These are phyloP conservation scores for Atkinsonella hypoxylon DNA, from an alignment of 2,329 filamentous ascomycete species.

Conservation along the genomic window DNA sequence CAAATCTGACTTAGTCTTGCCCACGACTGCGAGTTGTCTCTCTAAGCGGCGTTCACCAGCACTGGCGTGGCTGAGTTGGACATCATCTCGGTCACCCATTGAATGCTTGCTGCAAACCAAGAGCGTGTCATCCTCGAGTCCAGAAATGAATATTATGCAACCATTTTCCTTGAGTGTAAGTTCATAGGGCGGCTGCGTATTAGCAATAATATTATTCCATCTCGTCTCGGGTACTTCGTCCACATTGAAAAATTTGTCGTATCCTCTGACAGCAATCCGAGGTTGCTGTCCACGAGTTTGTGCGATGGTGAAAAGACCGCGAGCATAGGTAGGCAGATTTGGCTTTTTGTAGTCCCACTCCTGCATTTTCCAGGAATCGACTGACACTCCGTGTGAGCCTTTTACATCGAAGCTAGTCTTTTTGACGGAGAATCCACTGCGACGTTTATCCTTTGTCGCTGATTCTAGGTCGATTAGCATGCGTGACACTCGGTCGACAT, in stretches of 20 bases:
- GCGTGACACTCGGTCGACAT: conserved; percentile 51
- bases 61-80: conserved; percentile 65
- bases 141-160: conserved; percentile 97
- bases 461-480: conserved; percentile 54
- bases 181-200: conserved; percentile 83
- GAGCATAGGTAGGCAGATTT: conserved; percentile 80
- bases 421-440: conserved; percentile 58
- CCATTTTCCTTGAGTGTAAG: conserved; percentile 96
- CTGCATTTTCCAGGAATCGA: conserved; percentile 86
- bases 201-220: conserved; percentile 65
- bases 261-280: conserved; percentile 80
- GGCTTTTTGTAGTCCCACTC: conserved; percentile 93
- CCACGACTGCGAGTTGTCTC: conserved; percentile 62
- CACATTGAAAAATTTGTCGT: conserved; percentile 98
- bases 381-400: conserved; percentile 50
- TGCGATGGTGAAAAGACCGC: conserved; percentile 82
- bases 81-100: conserved; percentile 65
- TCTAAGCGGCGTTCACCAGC: conserved; percentile 77
- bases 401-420: conserved; percentile 65
- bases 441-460: conserved; percentile 40
- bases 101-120: conserved; percentile 99
- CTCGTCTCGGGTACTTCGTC: conserved; percentile 70
- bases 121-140: conserved; percentile 76
- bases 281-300: conserved; percentile 47
- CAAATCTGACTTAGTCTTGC: conserved; percentile 68